A percentile compares a stretch with the other conserved stretches of the same genome.
Conservation (phyloP, 805 yeast genomes). For the Kazachstania bromeliacearum region DNA sequence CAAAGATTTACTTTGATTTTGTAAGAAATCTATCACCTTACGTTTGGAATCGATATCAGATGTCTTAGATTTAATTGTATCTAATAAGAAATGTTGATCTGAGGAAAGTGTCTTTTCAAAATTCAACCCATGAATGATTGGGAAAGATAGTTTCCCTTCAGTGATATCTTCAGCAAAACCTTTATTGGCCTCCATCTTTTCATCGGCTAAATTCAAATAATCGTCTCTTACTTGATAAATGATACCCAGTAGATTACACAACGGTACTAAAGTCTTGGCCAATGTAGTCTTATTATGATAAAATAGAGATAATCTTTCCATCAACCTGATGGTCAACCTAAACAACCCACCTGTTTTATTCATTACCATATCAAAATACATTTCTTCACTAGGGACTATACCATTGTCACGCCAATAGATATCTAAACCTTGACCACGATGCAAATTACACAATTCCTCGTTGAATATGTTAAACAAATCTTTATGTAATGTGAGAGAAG, state of each 20-base stretch:
- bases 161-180: constrained; percentile 80
- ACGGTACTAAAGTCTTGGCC: constrained; percentile 35
- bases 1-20: constrained; percentile 24
- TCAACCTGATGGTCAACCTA: constrained; percentile 58
- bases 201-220: constrained; percentile 52
- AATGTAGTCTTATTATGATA: constrained; percentile 3
- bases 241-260: constrained; percentile 72
- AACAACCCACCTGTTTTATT: constrained; percentile 87
- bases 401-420: constrained; percentile 70
- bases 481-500: constrained; percentile 8
- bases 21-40: constrained; percentile 42
- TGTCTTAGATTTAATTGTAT: constrained; percentile 47
- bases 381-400: constrained; percentile 46
- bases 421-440: constrained; percentile 85
- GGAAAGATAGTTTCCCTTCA: constrained; percentile 85
- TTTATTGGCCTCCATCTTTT: constrained; percentile 44
- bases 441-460: constrained; percentile 72
- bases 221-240: constrained; percentile 84
- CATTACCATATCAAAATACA: constrained; percentile 73
- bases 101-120: constrained; percentile 14
- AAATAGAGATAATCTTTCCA: constrained; percentile 34
- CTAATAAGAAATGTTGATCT: constrained; percentile 34
- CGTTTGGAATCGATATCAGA: constrained; percentile 40
- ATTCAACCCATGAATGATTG: constrained; percentile 59
- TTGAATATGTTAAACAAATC: constrained; percentile 38